Base-by-base conservation (phyloP, 129 eudicot genomes). In the Helianthus tuberosus region DNA sequence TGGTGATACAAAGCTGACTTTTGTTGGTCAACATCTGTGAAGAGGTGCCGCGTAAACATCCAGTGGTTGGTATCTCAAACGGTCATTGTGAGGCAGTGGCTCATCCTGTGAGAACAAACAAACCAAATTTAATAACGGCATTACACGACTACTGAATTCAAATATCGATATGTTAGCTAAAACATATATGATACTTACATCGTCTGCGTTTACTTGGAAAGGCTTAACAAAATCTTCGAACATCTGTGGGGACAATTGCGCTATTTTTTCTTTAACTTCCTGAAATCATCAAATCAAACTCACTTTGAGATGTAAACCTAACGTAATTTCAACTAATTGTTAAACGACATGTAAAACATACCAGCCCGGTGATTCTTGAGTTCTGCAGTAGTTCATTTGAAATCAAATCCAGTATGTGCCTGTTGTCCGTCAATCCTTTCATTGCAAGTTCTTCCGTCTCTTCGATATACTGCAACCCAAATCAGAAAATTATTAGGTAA, bases 381-480 rank as follows among this genome's bases (percentile, higher is more conserved):
- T 77, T 81, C 52, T 90, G 87, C 25, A 94, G 74, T 49, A 94
- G 88, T 51, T 83, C 85, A 25, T 72, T 68, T 27, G 91, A 77
- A 47, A 94, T 88, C 71, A 68, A 53, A 68, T 94, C 98, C 77
- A 94, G 74, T 74, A 94, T 88, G 50, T 88, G 96, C 74, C 89
- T 77, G 74, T 94, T 94, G 54, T 81, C 91, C 82, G 46, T 82
- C 81, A 94, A 77, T 35, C 97, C 98, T 57, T 85, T 82, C 78
- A 83, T 90, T 36, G 98, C 98, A 78, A 94, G 75, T 72, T 86
- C 98, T 77, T 94, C 96, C 0, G 97, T 88, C 86, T 94, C 98
- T 77, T 88, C 88, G 69, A 94, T 94, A 83, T 90, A 94, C 98
- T 93, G 91, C 58, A 75, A 85, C 32, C 70, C 72, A 27, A 54